Conservation (phyloP, 164 flowering plant genomes). For the Vitis cinerea region DNA sequence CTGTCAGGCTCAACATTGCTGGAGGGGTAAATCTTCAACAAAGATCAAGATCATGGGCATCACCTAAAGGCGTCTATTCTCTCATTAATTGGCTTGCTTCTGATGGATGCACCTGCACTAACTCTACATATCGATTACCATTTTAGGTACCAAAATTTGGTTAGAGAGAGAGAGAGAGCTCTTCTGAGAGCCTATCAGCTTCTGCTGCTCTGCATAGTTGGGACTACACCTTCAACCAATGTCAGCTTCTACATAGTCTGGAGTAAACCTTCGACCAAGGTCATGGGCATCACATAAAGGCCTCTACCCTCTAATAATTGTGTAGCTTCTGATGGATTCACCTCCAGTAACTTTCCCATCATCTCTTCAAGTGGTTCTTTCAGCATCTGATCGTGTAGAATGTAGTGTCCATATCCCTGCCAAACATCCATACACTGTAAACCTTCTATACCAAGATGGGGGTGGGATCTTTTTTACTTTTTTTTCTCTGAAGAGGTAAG, state of each 20-base stretch:
- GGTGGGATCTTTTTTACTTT: no score
- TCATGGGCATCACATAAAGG: conserved; percentile 43
- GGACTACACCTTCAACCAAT: neutral
- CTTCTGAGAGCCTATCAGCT: neutral
- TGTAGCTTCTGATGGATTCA: conserved; percentile 38
- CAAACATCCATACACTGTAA: conserved; percentile 1
- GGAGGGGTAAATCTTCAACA: no score
- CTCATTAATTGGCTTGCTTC: no score
- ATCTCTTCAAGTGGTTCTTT: conserved; percentile 60
- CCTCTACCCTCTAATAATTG: conserved; percentile 56
- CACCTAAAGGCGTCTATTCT: no score
- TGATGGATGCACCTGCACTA: no score
- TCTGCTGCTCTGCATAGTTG: neutral
- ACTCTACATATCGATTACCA: no score
- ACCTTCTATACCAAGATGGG: neutral
- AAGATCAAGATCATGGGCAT: no score
- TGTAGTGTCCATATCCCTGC: conserved; percentile 62
- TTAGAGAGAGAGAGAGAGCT: no score
- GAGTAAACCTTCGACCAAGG: conserved; percentile 21
- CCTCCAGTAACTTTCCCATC: conserved; percentile 44
- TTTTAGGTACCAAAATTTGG: no score
- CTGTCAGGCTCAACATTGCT: no score
- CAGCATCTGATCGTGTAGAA: conserved; percentile 27
- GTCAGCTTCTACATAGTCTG: neutral
- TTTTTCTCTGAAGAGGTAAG: no score